Evolutionary conservation across 306 rosid species (phyloP).

Genomic region (Biancaea sappan): DNA sequence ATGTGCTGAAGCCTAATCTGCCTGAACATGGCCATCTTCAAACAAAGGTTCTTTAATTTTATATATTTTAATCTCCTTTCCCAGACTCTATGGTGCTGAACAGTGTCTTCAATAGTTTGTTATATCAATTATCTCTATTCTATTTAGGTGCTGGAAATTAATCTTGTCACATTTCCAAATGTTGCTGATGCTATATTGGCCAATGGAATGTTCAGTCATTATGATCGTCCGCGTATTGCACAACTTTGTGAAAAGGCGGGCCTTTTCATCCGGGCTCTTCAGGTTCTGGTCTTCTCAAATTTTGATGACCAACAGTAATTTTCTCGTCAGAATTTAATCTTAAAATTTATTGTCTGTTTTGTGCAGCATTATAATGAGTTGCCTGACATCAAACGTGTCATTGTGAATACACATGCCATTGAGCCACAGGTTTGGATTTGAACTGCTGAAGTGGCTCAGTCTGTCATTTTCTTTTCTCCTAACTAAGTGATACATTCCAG

Average conservation of each 20-base stretch:
- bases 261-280: slow-evolving; percentile 88
- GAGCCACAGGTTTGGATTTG: slow-evolving; percentile 83
- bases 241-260: slow-evolving; percentile 96
- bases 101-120: not conserved
- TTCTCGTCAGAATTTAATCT: slow-evolving; percentile 18
- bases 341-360: slow-evolving; percentile 24
- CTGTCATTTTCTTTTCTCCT: slow-evolving; percentile 17
- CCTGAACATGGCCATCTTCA: slow-evolving; percentile 92
- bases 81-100: not conserved
- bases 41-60: slow-evolving; percentile 62
- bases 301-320: slow-evolving; percentile 5
- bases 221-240: slow-evolving; percentile 92
- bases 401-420: slow-evolving; percentile 94
- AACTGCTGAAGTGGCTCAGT: slow-evolving; percentile 14
- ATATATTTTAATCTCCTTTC: not conserved
- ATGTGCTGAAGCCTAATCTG: slow-evolving; percentile 89
- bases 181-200: slow-evolving; percentile 98
- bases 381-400: slow-evolving; percentile 84
- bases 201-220: slow-evolving; percentile 97
- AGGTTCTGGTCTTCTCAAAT: slow-evolving; percentile 50
- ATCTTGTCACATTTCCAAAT: slow-evolving; percentile 94
- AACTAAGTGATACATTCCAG: slow-evolving; percentile 48
- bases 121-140: slow-evolving; percentile 26
- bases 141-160: slow-evolving; percentile 87
- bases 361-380: slow-evolving; percentile 81